phyloP scores from a whole-genome alignment of 139 green algal genomes.

The Chlamydomonas sp. region DNA sequence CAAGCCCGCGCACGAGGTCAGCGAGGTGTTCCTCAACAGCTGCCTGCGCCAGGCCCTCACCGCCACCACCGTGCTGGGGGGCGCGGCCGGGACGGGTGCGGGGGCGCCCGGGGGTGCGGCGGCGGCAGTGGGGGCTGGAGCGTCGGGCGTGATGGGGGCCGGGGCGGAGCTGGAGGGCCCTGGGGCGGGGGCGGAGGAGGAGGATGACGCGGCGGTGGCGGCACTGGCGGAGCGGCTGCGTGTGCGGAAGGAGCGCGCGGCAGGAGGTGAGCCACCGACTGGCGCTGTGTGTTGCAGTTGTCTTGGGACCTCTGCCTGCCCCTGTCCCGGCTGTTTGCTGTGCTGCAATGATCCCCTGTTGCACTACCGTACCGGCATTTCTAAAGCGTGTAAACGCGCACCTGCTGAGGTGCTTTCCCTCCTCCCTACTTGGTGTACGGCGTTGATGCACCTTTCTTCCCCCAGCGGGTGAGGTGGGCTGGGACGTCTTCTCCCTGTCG shows the following conservation, averaged over 20 bases:
- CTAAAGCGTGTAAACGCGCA: background rate
- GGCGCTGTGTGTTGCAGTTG: background rate
- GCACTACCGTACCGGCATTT: background rate
- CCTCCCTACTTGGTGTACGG: background rate
- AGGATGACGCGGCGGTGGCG: constrained; percentile 33
- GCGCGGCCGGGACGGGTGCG: background rate
- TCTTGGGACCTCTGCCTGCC: background rate
- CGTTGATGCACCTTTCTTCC: background rate
- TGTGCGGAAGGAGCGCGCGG: constrained; percentile 54
- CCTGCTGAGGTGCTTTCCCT: background rate
- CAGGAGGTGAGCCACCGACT: constrained; percentile 39
- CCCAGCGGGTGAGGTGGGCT: constrained; percentile 72
- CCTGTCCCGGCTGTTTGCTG: background rate
- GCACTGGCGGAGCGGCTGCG: constrained; percentile 73
- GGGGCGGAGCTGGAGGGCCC: background rate
- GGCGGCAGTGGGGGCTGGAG: background rate
- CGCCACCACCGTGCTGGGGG: constrained; percentile 64
- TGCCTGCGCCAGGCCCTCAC: constrained; percentile 82
- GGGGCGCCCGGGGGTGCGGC: background rate
- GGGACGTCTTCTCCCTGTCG: constrained; percentile 92
- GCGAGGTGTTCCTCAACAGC: constrained; percentile 72
- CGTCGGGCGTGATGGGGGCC: too few relatives aligned
- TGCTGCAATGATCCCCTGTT: too few relatives aligned
- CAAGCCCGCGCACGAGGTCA: constrained; percentile 58
- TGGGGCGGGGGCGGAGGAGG: constrained; percentile 66